phyloP scores from a whole-genome alignment of 129 eudicot genomes.

The Kitagawia praeruptora region DNA sequence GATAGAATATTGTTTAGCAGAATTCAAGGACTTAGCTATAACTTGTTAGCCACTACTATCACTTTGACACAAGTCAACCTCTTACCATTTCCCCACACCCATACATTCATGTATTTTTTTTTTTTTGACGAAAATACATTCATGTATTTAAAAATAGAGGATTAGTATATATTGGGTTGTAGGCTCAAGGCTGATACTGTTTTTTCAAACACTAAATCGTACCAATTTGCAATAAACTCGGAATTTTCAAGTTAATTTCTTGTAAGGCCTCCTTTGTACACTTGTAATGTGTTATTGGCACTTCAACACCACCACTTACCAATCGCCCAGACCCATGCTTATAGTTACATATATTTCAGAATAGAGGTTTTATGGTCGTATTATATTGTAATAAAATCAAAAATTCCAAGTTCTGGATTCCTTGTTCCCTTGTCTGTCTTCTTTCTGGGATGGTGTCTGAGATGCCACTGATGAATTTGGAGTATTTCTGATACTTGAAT shows the following conservation, averaged over 20 bases:
- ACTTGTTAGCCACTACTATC: neutral
- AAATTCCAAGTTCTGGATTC: neutral
- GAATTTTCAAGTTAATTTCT: neutral
- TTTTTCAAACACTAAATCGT: neutral
- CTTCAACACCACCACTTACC: neutral
- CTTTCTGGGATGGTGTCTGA: neutral
- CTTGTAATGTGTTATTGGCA: neutral
- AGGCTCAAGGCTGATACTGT: neutral
- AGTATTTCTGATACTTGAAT: neutral
- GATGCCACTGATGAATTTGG: neutral
- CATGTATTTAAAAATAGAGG: neutral
- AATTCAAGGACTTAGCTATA: neutral
- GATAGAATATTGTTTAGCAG: neutral
- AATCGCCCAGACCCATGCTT: neutral
- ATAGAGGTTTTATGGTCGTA: no score
- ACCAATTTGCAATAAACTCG: neutral
- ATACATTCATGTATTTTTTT: neutral
- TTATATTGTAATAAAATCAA: neutral
- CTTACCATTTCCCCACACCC: neutral
- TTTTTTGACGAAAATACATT: no score
- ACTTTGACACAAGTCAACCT: neutral
- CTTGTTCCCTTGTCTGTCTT: neutral
- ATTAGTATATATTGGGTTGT: neutral
- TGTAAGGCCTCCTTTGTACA: neutral
- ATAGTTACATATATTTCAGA: no score